Base-by-base conservation (phyloP, 495 filamentous ascomycete species). In the Xeromyces bisporus region DNA sequence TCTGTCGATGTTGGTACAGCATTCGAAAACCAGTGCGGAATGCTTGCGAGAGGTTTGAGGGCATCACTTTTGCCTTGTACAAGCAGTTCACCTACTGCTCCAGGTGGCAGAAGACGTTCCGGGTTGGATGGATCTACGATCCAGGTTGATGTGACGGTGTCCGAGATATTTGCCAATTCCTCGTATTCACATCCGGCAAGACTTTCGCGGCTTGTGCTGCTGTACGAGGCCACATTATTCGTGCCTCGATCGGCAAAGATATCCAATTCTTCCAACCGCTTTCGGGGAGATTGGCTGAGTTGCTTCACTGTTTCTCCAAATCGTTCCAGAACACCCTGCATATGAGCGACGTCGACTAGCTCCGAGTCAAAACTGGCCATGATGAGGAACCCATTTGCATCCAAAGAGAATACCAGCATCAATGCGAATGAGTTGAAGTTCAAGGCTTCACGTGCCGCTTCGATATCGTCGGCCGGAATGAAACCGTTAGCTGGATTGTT, bases 381-480 rank as follows among this genome's bases (percentile, higher is more conserved):
- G 18, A 67, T 46, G 2, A 61, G 35, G 42, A 66, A 66, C 2
- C 65, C 64, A 24, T 51, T 42, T 1, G 48, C 36, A 28, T 58
- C 53, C 3, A 69, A 36, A 7, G 58, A 54, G 39, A 63, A 67
- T 11, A 64, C 65, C 18, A 69, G 41, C 65, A 69, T 69, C 7
- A 67, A 42, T n/a, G 57, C 51, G 38, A 67, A 69, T 0, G 64
- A 60, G 34, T 67, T 69, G 39, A 69, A 69, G 31, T 69, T 62
- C 29, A 69, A 44, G 1, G 65, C 65, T 36, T 35, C 33, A n/a
- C 33, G 33, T 7, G 33, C 33, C 9, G 20, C 20, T 21, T 21
- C 20, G 9, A 21, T 21, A 21, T 21, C 20, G 9, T 21, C 20
- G 20, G 20, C 20, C 4, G 20, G 20, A 21, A 21, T 21, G 9